Evolutionary conservation across 805 yeast genomes (phyloP), one percentile per base, ranked within the genome.

Genomic region (Isabelozyma heimii): DNA sequence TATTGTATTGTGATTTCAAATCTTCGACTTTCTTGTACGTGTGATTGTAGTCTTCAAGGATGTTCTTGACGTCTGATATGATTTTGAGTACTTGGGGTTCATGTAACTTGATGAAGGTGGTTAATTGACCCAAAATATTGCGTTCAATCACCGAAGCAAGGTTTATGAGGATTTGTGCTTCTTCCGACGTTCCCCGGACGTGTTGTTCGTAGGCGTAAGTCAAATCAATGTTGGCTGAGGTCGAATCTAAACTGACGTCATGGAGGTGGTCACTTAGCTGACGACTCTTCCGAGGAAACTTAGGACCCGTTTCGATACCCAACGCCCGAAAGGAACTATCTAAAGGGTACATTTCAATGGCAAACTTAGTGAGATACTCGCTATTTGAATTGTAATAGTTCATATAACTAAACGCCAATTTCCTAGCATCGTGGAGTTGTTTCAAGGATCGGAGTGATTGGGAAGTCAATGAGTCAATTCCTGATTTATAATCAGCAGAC

Each of bases 381-480:
- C 76, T 65, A 47, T 67, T 70, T 37, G 66, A 53, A 50, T 69
- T 65, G 57, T 53, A 65, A 53, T 67, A 66, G 47, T 61, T 67
- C 66, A 73, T 65, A 51, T 69, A 68, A 46, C 54, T 60, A 54
- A 68, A 65, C 40, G 73, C 69, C 51, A 73, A 59, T 47, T 60
- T 63, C 28, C 75, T 61, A 13, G 72, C 59, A 40, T 73, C 77
- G 51, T 74, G 78, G 13, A 72, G 58, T 56, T 73, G 79, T 30
- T 57, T 54, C 27, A 73, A 52, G 5, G 77, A 70, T 26, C 62
- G 56, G 9, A 52, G 48, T 40, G 68, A 61, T 53, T 72, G 77
- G 8, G 49, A 46, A 13, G 60, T 53, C 17, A 74, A 53, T 39
- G 51, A 55, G 35, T 65, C 69, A 15, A 73, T 65, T 5, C 77